Base-by-base conservation (phyloP, 371 early-diverging fungal genomes). In the Saksenaea vasiformis region DNA sequence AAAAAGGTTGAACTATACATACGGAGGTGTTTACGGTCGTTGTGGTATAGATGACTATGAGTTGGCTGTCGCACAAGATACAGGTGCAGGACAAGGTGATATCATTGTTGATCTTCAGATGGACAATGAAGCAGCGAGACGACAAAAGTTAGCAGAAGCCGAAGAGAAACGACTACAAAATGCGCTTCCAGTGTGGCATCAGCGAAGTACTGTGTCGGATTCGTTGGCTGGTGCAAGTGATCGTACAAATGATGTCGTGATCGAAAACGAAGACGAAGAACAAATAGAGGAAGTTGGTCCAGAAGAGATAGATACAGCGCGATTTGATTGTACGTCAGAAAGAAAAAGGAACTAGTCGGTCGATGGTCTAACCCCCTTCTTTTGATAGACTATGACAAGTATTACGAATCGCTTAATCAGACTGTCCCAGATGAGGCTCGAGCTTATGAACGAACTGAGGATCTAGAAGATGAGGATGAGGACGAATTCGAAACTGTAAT, bases 171-270 rank as follows among this genome's bases (percentile, higher is more conserved):
- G 91, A 56, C 85, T 85, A 60, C 92, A 90, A 71, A 93, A 92
- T 70, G 91, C 88, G 36, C 74, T 91, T 53, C 93, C 91, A n/a
- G 86, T 86, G 24, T 94, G 91, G 93, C 92, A 91, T 74, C 85
- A 84, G 24, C 87, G 84, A 54, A 87, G 87, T 58, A 90, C 91
- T 1, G 89, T 91, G 2, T 86, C 90, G 15, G 82, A 76, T 43
- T 62, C 73, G 4, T 63, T 83, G 28, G 73, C 66, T 19, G 77
- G 73, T 22, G 59, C 66, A 36, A 60, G 74, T 31, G 69, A 74
- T 58, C 66, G 74, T 17, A 47, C 51, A 47, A 47, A 4, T 22
- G 24, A 22, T 22, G 51, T 22, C 4, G 51, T 47, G 24, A 9
- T 47, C 22, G 66, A 60, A 0, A 60, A 68, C 37, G 75, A 78